Conservation (phyloP, 768 basidiomycete species). For the Agrocybe chaxingu region DNA sequence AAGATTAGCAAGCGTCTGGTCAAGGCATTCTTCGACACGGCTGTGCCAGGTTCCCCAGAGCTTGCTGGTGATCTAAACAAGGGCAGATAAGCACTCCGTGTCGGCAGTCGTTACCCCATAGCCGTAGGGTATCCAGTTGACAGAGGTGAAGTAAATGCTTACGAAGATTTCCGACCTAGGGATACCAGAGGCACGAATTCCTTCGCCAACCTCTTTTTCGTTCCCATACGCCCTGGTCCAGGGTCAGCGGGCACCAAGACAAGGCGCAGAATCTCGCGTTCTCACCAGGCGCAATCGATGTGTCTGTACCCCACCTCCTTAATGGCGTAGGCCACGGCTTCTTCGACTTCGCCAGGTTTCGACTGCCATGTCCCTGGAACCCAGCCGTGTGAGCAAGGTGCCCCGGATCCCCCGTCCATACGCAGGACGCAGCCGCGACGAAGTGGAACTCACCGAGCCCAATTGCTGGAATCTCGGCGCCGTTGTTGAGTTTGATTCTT, state of each 20-base stretch:
- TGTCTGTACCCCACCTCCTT: slow-evolving; percentile 74
- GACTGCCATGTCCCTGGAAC: slow-evolving; percentile 77
- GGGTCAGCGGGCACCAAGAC: slow-evolving; percentile 16
- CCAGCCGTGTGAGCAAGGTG: slow-evolving; percentile 1
- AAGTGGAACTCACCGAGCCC: slow-evolving; percentile 50
- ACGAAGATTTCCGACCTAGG: slow-evolving; percentile 64
- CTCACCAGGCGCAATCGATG: slow-evolving; percentile 63
- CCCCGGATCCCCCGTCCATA: slow-evolving; percentile 1
- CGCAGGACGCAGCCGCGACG: neutral
- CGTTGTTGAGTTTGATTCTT: slow-evolving; percentile 60
- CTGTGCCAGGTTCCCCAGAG: slow-evolving; percentile 67
- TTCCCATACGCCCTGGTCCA: slow-evolving; percentile 60
- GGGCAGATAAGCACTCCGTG: slow-evolving; percentile 1
- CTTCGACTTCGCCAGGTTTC: slow-evolving; percentile 63
- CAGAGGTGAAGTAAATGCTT: slow-evolving; percentile 14
- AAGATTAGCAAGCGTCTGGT: slow-evolving; percentile 73
- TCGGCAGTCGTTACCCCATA: neutral
- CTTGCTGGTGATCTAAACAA: slow-evolving; percentile 63
- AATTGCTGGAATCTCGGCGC: slow-evolving; percentile 49
- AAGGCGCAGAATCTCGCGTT: slow-evolving; percentile 4
- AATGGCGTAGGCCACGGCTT: slow-evolving; percentile 73
- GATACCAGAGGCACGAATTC: slow-evolving; percentile 73
- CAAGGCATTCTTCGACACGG: slow-evolving; percentile 70
- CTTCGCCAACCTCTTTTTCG: slow-evolving; percentile 81
- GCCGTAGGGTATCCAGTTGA: neutral